These are phyloP conservation scores for Andrographis paniculata DNA, from an alignment of 305 asterid species.

Conservation along the genomic window DNA sequence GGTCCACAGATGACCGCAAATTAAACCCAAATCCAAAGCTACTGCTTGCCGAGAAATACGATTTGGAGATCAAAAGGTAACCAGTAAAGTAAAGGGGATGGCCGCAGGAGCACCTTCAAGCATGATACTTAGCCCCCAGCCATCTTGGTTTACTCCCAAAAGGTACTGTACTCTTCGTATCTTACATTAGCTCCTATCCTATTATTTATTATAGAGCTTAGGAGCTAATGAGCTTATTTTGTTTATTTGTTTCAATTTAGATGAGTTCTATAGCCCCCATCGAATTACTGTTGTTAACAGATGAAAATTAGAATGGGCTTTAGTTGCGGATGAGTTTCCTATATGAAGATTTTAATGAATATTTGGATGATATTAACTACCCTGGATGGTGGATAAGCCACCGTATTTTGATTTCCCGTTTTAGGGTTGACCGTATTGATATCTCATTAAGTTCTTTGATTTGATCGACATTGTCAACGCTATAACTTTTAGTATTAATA, in stretches of 20 bases:
- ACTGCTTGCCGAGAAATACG: no score
- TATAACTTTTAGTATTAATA: constrained; percentile 1
- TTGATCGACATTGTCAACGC: constrained; percentile 1
- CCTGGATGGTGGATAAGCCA: background rate
- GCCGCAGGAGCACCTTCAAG: constrained; percentile 29
- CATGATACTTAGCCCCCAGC: constrained; percentile 20
- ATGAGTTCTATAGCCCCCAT: no score
- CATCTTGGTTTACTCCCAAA: constrained; percentile 75
- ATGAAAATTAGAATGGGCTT: background rate
- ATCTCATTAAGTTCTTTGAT: background rate
- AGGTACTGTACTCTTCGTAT: constrained; percentile 26
- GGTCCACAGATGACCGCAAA: no score
- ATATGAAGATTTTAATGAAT: background rate
- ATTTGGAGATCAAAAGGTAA: constrained; percentile 6
- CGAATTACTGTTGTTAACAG: no score
- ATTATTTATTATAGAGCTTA: background rate
- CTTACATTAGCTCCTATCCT: background rate
- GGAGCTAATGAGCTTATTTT: no score
- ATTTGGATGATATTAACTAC: background rate
- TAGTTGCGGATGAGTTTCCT: background rate
- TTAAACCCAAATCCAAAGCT: no score
- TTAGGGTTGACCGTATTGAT: background rate
- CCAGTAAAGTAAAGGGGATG: constrained; percentile 23
- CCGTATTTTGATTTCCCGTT: background rate
- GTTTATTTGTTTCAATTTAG: no score